phyloP scores from a whole-genome alignment of 768 basidiomycete species.

The Termitomyces sp. region DNA sequence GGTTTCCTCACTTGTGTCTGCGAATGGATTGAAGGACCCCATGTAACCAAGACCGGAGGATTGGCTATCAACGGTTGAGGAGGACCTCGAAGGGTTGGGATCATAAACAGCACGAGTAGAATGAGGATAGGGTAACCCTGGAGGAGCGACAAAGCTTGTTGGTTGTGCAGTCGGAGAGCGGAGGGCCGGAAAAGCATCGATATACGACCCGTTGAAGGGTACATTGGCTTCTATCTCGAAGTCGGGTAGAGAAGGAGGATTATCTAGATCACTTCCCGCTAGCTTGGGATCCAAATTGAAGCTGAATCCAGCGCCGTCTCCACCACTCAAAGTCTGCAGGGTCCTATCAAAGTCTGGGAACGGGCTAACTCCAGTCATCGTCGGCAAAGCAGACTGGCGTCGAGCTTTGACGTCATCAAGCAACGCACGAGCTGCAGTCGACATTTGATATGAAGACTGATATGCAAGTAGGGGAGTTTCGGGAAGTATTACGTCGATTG shows the following conservation, averaged over 20 bases:
- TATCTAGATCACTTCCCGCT: constrained; percentile 42
- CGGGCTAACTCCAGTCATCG: constrained; percentile 46
- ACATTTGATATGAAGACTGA: constrained; percentile 78
- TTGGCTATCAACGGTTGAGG: constrained; percentile 39
- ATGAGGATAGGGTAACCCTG: constrained; percentile 49
- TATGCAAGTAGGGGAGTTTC: constrained; percentile 50
- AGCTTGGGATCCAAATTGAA: constrained; percentile 85
- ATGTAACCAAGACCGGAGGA: constrained; percentile 52
- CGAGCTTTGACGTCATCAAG: constrained; percentile 80
- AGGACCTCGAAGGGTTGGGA: constrained; percentile 36
- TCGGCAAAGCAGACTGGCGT: constrained; percentile 50
- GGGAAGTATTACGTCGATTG: constrained; percentile 42
- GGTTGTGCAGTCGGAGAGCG: constrained; percentile 31
- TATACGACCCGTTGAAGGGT: constrained; percentile 63
- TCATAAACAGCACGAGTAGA: constrained; percentile 54
- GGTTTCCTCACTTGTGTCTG: constrained; percentile 53
- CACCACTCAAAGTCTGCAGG: constrained; percentile 64
- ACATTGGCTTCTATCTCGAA: constrained; percentile 47
- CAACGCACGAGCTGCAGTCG: constrained; percentile 77
- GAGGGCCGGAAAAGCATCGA: constrained; percentile 68
- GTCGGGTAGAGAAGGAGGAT: constrained; percentile 39
- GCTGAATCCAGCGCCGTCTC: constrained; percentile 71
- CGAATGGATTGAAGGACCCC: constrained; percentile 81
- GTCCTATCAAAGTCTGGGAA: constrained; percentile 92
- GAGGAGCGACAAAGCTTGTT: constrained; percentile 41